phyloP scores from a whole-genome alignment of 768 basidiomycete genomes.

The Coprinellus micaceus region DNA sequence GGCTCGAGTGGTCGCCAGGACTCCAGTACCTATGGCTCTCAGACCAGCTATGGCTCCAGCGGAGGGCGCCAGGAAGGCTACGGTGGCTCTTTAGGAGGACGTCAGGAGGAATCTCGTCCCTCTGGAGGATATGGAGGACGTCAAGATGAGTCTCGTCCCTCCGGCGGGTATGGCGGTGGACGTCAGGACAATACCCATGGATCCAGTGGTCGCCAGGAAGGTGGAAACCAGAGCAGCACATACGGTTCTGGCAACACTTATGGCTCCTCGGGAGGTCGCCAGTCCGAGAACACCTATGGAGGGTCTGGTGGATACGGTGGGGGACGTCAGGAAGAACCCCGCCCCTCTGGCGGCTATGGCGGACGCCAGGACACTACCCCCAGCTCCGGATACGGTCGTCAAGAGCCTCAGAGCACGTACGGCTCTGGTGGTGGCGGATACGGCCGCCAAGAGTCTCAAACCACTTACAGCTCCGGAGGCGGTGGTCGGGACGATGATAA shows the following conservation, averaged over 20 bases:
- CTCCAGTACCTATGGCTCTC: background rate
- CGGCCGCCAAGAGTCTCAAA: background rate
- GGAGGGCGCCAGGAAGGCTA: background rate
- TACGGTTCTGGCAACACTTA: too few species aligned
- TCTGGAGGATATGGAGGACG: too few species aligned
- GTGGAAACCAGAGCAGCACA: background rate
- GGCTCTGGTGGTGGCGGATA: background rate
- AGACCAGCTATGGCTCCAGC: background rate
- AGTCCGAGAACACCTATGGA: too few species aligned
- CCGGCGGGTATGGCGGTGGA: background rate
- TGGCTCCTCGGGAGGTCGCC: too few species aligned
- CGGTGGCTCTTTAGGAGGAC: background rate
- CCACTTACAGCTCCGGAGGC: background rate
- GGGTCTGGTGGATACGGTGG: too few species aligned
- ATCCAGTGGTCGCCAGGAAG: background rate
- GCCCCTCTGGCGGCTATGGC: background rate
- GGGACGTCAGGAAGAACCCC: background rate
- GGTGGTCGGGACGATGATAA: slow-evolving; percentile 1
- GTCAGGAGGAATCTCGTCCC: too few species aligned
- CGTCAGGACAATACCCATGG: slow-evolving; percentile 1
- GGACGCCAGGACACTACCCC: slow-evolving; percentile 3
- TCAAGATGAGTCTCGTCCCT: too few species aligned
- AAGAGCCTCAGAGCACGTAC: background rate
- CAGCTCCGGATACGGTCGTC: slow-evolving; percentile 4
- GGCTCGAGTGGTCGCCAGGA: slow-evolving; percentile 1